phyloP scores from a whole-genome alignment of 345 rosid species.

The Xanthoceras sorbifolium region DNA sequence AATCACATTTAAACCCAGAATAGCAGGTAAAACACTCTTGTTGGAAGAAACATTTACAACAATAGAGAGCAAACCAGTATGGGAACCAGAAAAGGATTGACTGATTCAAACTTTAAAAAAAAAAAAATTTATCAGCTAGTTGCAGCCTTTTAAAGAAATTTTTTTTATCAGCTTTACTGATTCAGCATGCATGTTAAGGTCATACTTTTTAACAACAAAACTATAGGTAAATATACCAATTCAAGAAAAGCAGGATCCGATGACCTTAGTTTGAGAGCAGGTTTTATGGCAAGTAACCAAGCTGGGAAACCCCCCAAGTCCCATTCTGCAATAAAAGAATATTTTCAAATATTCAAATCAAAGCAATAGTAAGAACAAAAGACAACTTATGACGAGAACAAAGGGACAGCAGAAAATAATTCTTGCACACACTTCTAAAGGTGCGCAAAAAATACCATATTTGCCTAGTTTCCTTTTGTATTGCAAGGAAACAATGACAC shows the following conservation, averaged over 20 bases:
- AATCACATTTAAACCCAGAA: neutral
- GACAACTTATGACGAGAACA: neutral
- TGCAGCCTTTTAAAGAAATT: neutral
- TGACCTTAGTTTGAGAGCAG: slow-evolving; percentile 68
- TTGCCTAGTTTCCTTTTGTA: neutral
- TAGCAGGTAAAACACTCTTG: neutral
- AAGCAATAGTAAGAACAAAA: neutral
- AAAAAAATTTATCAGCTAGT: too few species aligned
- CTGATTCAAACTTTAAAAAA: too few species aligned
- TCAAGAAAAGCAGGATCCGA: slow-evolving; percentile 75
- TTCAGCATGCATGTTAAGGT: neutral
- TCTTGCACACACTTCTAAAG: neutral
- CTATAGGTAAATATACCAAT: slow-evolving; percentile 45
- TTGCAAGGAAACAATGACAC: neutral
- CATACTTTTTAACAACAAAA: neutral
- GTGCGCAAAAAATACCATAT: neutral
- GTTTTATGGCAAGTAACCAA: slow-evolving; percentile 80
- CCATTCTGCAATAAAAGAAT: slow-evolving; percentile 69
- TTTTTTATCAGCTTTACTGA: neutral
- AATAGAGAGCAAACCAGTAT: neutral
- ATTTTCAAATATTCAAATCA: slow-evolving; percentile 18
- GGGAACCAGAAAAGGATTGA: neutral
- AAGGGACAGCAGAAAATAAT: neutral
- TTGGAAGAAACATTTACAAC: neutral
- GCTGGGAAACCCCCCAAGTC: slow-evolving; percentile 94